These are phyloP conservation scores for Scheffersomyces segobiensis DNA, from an alignment of 1,139 yeast species.

Conservation along the genomic window DNA sequence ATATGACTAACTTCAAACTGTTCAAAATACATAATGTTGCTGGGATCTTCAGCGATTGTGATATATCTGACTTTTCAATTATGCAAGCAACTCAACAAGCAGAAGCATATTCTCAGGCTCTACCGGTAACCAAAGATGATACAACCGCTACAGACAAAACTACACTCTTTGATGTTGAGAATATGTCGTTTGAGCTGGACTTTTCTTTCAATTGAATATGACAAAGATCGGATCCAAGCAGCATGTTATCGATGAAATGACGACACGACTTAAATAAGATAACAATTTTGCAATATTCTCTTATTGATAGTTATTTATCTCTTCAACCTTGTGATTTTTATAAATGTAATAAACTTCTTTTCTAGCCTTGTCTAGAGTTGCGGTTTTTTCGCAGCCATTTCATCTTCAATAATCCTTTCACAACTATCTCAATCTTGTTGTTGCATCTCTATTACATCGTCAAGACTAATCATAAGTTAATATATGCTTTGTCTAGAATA, in stretches of 20 bases:
- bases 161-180: not conserved
- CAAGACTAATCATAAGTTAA: not conserved
- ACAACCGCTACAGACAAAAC: not conserved
- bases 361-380: too few relatives aligned
- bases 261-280: too few relatives aligned
- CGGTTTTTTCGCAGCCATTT: too few relatives aligned
- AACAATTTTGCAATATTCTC: too few relatives aligned
- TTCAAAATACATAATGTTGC: not conserved
- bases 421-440: not conserved
- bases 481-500: not conserved
- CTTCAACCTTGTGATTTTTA: too few relatives aligned
- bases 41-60: not conserved
- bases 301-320: too few relatives aligned
- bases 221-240: too few relatives aligned
- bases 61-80: not conserved
- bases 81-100: not conserved
- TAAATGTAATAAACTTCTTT: too few relatives aligned
- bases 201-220: not conserved
- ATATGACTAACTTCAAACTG: not conserved
- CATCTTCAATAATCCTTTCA: too few relatives aligned
- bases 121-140: not conserved
- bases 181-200: not conserved
- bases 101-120: not conserved
- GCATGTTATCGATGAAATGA: too few relatives aligned
- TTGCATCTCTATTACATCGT: not conserved